Conservation (phyloP, 2,329 filamentous ascomycete genomes). For the Nigrospora osmanthi region DNA sequence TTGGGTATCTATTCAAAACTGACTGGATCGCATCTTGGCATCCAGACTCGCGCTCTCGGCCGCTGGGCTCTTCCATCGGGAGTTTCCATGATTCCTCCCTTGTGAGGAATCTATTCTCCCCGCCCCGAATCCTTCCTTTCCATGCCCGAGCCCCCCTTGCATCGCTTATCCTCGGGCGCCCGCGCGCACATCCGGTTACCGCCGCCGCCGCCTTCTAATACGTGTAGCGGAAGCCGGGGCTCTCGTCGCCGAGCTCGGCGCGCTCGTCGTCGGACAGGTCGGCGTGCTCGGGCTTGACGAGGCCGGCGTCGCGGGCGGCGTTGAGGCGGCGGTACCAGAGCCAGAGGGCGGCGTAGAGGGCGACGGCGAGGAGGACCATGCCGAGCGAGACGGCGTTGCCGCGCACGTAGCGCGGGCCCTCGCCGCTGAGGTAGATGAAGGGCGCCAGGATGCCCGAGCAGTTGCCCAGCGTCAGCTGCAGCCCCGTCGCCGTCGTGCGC, state of each 20-base stretch:
- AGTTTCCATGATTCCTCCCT: too few relatives aligned
- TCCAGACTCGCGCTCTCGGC: too few relatives aligned
- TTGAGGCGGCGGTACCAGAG: slow-evolving; percentile 43
- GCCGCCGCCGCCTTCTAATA: slow-evolving; percentile 11
- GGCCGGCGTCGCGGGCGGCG: slow-evolving; percentile 28
- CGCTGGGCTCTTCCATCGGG: too few relatives aligned
- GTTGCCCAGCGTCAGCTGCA: slow-evolving; percentile 67
- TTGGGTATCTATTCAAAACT: too few relatives aligned
- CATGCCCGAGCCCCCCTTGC: too few relatives aligned
- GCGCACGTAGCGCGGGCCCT: slow-evolving; percentile 49
- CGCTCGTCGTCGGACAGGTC: slow-evolving; percentile 37
- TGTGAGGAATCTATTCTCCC: too few relatives aligned
- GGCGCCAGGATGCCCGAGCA: slow-evolving; percentile 65
- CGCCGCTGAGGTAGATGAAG: slow-evolving; percentile 48
- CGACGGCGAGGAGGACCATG: slow-evolving; percentile 45
- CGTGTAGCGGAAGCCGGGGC: slow-evolving; percentile 40
- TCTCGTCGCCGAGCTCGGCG: slow-evolving; percentile 43
- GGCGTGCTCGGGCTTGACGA: slow-evolving; percentile 28
- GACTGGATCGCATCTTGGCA: too few relatives aligned
- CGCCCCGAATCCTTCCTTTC: too few relatives aligned
- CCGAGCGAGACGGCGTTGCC: slow-evolving; percentile 55
- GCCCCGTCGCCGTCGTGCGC: slow-evolving; percentile 60
- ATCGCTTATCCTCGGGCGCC: too few relatives aligned
- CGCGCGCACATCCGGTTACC: neutral
- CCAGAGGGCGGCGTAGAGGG: slow-evolving; percentile 48